phyloP scores from a whole-genome alignment of 1,284 basidiomycete genomes.

The Kalmanozyma brasiliensis region DNA sequence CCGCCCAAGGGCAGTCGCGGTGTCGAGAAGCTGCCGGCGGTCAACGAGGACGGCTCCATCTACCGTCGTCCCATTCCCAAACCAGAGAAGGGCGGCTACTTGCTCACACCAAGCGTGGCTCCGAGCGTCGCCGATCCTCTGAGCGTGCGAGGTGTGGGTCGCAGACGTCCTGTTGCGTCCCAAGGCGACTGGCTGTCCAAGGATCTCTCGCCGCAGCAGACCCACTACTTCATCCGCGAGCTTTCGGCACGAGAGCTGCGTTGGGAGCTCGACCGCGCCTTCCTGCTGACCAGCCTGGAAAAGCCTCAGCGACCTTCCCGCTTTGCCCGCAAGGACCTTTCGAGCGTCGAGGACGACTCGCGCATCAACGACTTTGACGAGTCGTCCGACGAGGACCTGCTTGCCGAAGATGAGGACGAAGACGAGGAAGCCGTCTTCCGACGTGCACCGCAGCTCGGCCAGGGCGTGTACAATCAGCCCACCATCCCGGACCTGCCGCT shows the following conservation, averaged over 20 bases:
- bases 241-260: constrained; percentile 53
- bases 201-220: constrained; percentile 53
- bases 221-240: constrained; percentile 61
- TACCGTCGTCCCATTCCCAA: constrained; percentile 27
- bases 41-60: constrained; percentile 28
- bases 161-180: constrained; percentile 8
- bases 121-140: constrained; percentile 49
- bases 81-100: constrained; percentile 29
- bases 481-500: constrained; percentile 56
- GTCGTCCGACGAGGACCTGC: constrained; percentile 47
- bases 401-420: constrained; percentile 44
- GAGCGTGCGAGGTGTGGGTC: constrained; percentile 33
- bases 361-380: constrained; percentile 59
- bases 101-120: constrained; percentile 49
- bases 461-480: constrained; percentile 24
- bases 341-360: constrained; percentile 50
- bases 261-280: constrained; percentile 63
- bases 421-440: constrained; percentile 64
- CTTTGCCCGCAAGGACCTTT: constrained; percentile 20
- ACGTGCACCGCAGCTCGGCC: constrained; percentile 41
- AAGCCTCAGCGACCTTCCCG: constrained; percentile 39
- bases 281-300: constrained; percentile 54
- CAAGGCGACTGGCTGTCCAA: constrained; percentile 54
- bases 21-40: constrained; percentile 35
- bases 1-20: constrained; percentile 27